A percentile compares a stretch with the other conserved stretches of the same genome.
phyloP scores from a whole-genome alignment of 495 filamentous ascomycete genomes.

The Schizothecium vesticola region DNA sequence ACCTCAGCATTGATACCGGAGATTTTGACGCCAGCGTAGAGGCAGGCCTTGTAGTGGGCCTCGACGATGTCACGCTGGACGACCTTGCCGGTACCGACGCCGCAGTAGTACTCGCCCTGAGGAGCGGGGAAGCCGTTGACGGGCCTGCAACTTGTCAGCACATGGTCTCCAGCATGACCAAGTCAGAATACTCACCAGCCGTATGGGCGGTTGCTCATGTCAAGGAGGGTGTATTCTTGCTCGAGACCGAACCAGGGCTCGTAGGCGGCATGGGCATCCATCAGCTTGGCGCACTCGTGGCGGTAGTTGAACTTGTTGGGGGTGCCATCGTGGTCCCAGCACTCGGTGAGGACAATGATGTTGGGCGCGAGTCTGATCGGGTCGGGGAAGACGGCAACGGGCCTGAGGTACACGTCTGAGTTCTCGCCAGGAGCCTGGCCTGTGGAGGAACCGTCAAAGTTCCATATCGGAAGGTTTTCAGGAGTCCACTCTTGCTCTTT shows the following conservation, averaged over 20 bases:
- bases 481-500: slow-evolving; percentile 53
- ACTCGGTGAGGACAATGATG: slow-evolving; percentile 95
- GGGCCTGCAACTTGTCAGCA: slow-evolving; percentile 9
- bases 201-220: slow-evolving; percentile 78
- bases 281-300: slow-evolving; percentile 58
- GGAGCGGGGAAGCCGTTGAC: slow-evolving; percentile 84
- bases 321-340: slow-evolving; percentile 91
- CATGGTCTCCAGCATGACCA: background rate
- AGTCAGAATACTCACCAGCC: slow-evolving; percentile 67
- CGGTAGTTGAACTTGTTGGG: slow-evolving; percentile 99
- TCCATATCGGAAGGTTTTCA: slow-evolving; percentile 94
- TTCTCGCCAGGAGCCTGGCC: slow-evolving; percentile 92
- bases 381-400: slow-evolving; percentile 84
- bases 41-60: slow-evolving; percentile 95
- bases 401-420: slow-evolving; percentile 92
- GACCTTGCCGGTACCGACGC: slow-evolving; percentile 94
- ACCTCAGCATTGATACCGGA: slow-evolving; percentile 99
- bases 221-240: slow-evolving; percentile 73
- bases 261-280: slow-evolving; percentile 78
- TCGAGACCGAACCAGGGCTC: slow-evolving; percentile 97
- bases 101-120: slow-evolving; percentile 99
- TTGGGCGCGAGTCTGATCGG: slow-evolving; percentile 81
- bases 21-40: slow-evolving; percentile 88
- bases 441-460: slow-evolving; percentile 96
- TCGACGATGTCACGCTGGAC: slow-evolving; percentile 98